Conservation (phyloP, 805 yeast genomes). For the Kodamaea restingae region DNA sequence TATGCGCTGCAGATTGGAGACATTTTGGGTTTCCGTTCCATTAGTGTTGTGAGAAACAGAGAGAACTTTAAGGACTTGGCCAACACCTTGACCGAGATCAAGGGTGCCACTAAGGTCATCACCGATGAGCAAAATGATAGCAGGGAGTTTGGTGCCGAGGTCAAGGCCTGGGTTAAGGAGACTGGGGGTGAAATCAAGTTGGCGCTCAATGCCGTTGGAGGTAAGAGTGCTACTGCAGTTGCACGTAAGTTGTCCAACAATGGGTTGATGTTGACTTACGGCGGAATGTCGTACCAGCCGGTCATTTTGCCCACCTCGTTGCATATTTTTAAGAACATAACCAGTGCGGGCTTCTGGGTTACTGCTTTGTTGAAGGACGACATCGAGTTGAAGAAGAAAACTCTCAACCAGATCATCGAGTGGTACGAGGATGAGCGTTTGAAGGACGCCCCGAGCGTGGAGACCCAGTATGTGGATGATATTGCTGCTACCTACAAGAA, state of each 20-base stretch:
- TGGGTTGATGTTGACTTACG: slow-evolving; percentile 85
- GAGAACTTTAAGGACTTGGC: slow-evolving; percentile 62
- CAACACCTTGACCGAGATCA: slow-evolving; percentile 45
- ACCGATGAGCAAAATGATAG: slow-evolving; percentile 82
- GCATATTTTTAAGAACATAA: slow-evolving; percentile 84
- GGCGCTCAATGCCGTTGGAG: slow-evolving; percentile 93
- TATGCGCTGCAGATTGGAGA: slow-evolving; percentile 86
- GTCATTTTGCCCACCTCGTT: slow-evolving; percentile 85
- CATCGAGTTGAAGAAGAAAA: slow-evolving; percentile 31
- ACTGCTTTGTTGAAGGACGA: slow-evolving; percentile 47
- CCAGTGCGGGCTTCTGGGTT: slow-evolving; percentile 91
- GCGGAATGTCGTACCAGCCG: slow-evolving; percentile 97
- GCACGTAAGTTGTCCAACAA: slow-evolving; percentile 75
- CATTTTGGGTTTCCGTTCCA: slow-evolving; percentile 72
- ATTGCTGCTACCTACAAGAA: slow-evolving; percentile 22
- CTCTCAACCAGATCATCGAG: slow-evolving; percentile 33
- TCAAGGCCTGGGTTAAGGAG: slow-evolving; percentile 50
- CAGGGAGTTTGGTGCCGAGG: slow-evolving; percentile 58
- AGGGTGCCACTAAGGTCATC: slow-evolving; percentile 86
- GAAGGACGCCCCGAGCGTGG: slow-evolving; percentile 34
- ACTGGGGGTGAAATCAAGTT: slow-evolving; percentile 56
- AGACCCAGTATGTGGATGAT: slow-evolving; percentile 19
- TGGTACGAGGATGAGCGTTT: slow-evolving; percentile 42
- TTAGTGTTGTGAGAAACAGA: slow-evolving; percentile 85
- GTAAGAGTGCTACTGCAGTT: slow-evolving; percentile 73